A percentile compares a stretch with the other conserved stretches of the same genome.
Conservation (phyloP, 352 stramenopile genomes). For the Pythium plurisporium region DNA sequence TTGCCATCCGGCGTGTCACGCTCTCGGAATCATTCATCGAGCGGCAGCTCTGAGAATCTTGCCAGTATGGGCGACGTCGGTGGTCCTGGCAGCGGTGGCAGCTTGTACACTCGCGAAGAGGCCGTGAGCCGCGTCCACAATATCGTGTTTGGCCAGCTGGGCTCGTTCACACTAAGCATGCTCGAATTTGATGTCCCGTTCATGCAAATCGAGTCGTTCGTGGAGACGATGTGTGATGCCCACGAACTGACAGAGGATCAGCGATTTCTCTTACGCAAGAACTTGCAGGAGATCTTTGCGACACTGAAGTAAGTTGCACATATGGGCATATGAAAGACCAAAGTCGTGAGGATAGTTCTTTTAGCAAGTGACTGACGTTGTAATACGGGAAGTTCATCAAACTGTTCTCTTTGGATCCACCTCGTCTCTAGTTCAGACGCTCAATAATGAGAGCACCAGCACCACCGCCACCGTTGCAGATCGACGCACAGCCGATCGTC, state of each 20-base stretch:
- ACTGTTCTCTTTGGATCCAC: too few species aligned
- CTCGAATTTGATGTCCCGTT: constrained; percentile 82
- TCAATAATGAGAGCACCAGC: constrained; percentile 96
- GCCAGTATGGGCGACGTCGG: neutral
- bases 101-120: constrained; percentile 61
- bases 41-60: constrained; percentile 4
- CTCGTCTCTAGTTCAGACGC: constrained; percentile 47
- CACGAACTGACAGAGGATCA: constrained; percentile 84
- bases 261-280: constrained; percentile 75
- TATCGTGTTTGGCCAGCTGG: constrained; percentile 83
- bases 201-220: constrained; percentile 76
- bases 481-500: constrained; percentile 94
- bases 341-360: too few species aligned
- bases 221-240: constrained; percentile 86
- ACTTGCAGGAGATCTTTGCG: constrained; percentile 70
- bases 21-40: neutral
- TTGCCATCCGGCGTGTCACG: constrained; percentile 34
- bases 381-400: too few species aligned
- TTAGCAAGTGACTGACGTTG: too few species aligned
- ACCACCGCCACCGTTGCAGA: constrained; percentile 98
- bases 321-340: too few species aligned
- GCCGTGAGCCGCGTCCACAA: constrained; percentile 82
- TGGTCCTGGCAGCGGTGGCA: neutral
- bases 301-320: constrained; percentile 24
- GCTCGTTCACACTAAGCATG: constrained; percentile 86